Conservation (phyloP, 2,329 filamentous ascomycete genomes). For the Xenosphaeropsis pyriputrescens region DNA sequence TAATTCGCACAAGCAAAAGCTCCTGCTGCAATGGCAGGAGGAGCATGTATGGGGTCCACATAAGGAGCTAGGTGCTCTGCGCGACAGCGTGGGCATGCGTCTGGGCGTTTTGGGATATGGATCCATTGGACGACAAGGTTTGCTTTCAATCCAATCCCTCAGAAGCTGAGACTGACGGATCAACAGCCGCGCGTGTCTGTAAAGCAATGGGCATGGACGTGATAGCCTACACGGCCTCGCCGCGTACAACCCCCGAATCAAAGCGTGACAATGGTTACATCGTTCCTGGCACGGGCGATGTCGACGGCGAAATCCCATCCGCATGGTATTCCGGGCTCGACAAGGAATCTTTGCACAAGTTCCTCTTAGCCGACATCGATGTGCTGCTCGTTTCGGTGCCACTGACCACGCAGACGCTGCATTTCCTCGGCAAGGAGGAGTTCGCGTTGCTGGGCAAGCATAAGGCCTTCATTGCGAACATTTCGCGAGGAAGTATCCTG, state of each 20-base stretch:
- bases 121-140: constrained; percentile 25
- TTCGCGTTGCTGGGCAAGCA: constrained; percentile 19
- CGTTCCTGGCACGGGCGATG: constrained; percentile 40
- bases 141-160: neutral
- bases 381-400: constrained; percentile 22
- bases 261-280: constrained; percentile 44
- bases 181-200: constrained; percentile 32
- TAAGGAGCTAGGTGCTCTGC: constrained; percentile 19
- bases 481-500: constrained; percentile 45
- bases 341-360: constrained; percentile 17
- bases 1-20: constrained; percentile 36
- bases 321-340: constrained; percentile 21
- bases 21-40: constrained; percentile 41
- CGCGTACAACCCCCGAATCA: constrained; percentile 40
- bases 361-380: constrained; percentile 20
- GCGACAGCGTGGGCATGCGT: constrained; percentile 40
- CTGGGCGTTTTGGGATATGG: constrained; percentile 33
- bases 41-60: constrained; percentile 32
- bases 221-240: constrained; percentile 48
- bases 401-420: constrained; percentile 18
- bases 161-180: constrained; percentile 2
- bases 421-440: constrained; percentile 25
- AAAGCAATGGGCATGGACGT: constrained; percentile 46
- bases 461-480: constrained; percentile 45
- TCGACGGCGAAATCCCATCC: constrained; percentile 18